Percentiles rank a stretch among this genome's conserved stretches.
These are phyloP conservation scores for Besnoitia besnoiti DNA, from an alignment of 169 alveolate genomes.

Conservation along the genomic window DNA sequence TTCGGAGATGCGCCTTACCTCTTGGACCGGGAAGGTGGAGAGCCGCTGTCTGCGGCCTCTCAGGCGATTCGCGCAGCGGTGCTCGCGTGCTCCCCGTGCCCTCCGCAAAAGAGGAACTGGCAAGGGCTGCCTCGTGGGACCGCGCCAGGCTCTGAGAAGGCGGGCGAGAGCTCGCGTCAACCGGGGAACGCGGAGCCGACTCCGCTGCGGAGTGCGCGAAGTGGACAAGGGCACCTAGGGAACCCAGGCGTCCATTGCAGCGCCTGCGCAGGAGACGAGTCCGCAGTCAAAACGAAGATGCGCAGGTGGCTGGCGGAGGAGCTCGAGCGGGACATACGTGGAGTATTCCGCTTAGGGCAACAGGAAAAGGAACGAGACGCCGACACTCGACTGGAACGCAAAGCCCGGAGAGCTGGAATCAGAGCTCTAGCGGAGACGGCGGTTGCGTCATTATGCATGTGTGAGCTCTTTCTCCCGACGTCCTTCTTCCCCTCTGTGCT, in stretches of 20 bases:
- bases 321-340: neutral
- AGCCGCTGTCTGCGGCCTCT: neutral
- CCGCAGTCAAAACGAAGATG: neutral
- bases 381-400: neutral
- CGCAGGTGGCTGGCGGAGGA: conserved; percentile 40
- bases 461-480: conserved; percentile 10
- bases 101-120: no score
- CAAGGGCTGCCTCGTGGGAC: neutral
- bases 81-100: conserved; percentile 3
- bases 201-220: no score
- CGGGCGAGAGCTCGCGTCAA: neutral
- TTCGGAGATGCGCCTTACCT: conserved; percentile 4
- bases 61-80: conserved; percentile 16
- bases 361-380: neutral
- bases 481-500: conserved; percentile 1
- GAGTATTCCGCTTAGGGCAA: neutral
- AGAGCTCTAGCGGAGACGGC: neutral
- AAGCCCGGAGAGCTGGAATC: neutral
- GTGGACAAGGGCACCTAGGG: neutral
- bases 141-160: neutral
- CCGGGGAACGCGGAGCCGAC: neutral
- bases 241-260: neutral
- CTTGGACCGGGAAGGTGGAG: neutral
- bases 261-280: neutral
- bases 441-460: neutral